Conservation (phyloP, 2,329 filamentous ascomycete genomes). For the Sordariomycetes sp. region DNA sequence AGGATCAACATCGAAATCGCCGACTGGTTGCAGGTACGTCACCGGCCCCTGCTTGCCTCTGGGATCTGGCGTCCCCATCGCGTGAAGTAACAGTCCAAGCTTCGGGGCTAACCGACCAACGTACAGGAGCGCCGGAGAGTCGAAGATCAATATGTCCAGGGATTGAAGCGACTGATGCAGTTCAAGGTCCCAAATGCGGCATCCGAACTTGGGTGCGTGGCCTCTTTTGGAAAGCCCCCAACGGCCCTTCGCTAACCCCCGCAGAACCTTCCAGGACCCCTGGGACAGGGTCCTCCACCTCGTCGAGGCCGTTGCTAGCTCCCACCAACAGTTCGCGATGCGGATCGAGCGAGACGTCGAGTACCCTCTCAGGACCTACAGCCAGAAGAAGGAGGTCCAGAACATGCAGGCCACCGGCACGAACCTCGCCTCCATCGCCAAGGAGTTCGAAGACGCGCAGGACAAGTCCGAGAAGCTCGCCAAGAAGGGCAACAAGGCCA, state of each 20-base stretch:
- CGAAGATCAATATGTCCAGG: constrained; percentile 78
- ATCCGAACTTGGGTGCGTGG: constrained; percentile 72
- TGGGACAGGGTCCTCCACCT: constrained; percentile 81
- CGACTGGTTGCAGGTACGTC: constrained; percentile 83
- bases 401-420: constrained; percentile 69
- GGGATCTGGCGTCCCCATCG: not conserved
- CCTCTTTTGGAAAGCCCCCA: not conserved
- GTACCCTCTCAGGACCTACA: constrained; percentile 64
- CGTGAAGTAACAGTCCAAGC: not conserved
- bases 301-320: constrained; percentile 67
- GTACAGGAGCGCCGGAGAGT: constrained; percentile 77
- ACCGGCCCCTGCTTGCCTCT: not conserved
- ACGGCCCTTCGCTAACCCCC: constrained; percentile 8
- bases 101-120: not conserved
- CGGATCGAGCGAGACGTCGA: constrained; percentile 87
- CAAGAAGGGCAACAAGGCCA: constrained; percentile 66
- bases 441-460: constrained; percentile 72
- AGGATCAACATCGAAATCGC: constrained; percentile 84
- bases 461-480: constrained; percentile 75
- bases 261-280: constrained; percentile 75
- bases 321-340: constrained; percentile 67
- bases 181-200: constrained; percentile 61
- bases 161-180: constrained; percentile 67
- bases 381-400: constrained; percentile 61
- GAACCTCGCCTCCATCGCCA: constrained; percentile 70